These are phyloP conservation scores for Ensete ventricosum DNA, from an alignment of 176 grass and related monocot species.

Conservation along the genomic window DNA sequence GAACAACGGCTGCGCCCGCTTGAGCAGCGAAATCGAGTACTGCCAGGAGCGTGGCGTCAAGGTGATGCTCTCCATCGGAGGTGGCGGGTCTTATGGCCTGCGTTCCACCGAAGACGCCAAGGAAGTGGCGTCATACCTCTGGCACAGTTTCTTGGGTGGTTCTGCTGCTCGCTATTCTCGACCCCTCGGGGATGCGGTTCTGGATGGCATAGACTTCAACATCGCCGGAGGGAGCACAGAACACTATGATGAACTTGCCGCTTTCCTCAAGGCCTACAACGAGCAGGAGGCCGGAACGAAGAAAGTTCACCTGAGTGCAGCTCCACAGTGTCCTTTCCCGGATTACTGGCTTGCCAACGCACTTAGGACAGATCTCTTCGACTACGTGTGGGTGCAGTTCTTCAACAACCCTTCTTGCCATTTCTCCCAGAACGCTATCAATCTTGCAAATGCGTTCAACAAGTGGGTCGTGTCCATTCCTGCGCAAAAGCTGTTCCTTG, in stretches of 20 bases:
- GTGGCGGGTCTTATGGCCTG: slow-evolving; percentile 41
- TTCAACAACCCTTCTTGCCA: slow-evolving; percentile 62
- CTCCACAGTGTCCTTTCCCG: slow-evolving; percentile 51
- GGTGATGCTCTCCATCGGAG: slow-evolving; percentile 65
- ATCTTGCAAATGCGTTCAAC: slow-evolving; percentile 35
- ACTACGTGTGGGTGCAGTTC: slow-evolving; percentile 81
- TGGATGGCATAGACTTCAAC: slow-evolving; percentile 62
- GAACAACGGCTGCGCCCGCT: slow-evolving; percentile 37
- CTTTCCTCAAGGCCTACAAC: slow-evolving; percentile 30
- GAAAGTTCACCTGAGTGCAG: slow-evolving; percentile 36
- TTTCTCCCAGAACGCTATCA: slow-evolving; percentile 25
- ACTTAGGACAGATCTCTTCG: slow-evolving; percentile 42
- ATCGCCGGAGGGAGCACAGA: slow-evolving; percentile 36
- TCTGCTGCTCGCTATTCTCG: background rate
- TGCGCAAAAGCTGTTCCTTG: slow-evolving; percentile 36
- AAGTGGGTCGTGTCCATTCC: slow-evolving; percentile 33
- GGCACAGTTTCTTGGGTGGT: slow-evolving; percentile 49
- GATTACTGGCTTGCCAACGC: slow-evolving; percentile 40
- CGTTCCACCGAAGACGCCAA: slow-evolving; percentile 31
- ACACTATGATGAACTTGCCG: slow-evolving; percentile 45
- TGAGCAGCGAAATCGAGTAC: slow-evolving; percentile 30
- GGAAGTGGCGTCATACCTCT: slow-evolving; percentile 41
- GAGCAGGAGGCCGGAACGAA: slow-evolving; percentile 15
- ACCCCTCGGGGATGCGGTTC: slow-evolving; percentile 39
- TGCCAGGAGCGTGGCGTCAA: slow-evolving; percentile 52